Conservation (phyloP, 177 flowering plant genomes). For the Vitis hybrid region DNA sequence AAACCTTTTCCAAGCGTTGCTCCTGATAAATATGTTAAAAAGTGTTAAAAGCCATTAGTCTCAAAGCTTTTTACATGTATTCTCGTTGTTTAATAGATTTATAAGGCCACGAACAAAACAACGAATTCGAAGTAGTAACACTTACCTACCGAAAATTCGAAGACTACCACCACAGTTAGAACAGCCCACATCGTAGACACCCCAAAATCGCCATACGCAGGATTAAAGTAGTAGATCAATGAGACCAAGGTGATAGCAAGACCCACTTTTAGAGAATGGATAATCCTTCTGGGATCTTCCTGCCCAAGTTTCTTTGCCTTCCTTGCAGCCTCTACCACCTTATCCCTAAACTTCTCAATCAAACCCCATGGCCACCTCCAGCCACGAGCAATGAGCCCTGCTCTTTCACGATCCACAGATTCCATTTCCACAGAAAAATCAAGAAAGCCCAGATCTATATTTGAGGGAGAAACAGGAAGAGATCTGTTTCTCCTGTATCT, state of each 20-base stretch:
- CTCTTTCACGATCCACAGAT: constrained; percentile 6
- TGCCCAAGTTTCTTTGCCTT: constrained; percentile 14
- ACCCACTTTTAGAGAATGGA: constrained; percentile 38
- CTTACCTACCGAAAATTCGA: constrained; percentile 31
- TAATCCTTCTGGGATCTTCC: constrained; percentile 43
- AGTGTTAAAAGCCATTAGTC: not conserved
- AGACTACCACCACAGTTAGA: constrained; percentile 41
- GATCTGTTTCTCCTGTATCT: too few relatives aligned
- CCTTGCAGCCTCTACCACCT: not conserved
- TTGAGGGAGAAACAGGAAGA: too few relatives aligned
- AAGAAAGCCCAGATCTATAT: too few relatives aligned
- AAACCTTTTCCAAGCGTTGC: constrained; percentile 42
- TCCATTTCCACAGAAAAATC: constrained; percentile 10
- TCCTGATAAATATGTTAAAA: constrained; percentile 19
- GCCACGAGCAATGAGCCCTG: not conserved
- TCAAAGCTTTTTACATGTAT: not conserved
- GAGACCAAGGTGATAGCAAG: constrained; percentile 37
- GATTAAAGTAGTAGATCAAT: constrained; percentile 24
- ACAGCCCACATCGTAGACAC: constrained; percentile 44
- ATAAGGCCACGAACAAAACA: too few relatives aligned
- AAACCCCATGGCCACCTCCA: not conserved
- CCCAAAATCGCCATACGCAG: constrained; percentile 25
- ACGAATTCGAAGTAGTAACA: not conserved
- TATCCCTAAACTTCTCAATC: not conserved
- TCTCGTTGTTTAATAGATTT: too few relatives aligned